phyloP scores from a whole-genome alignment of 768 basidiomycete species.

The Suillus bovinus region DNA sequence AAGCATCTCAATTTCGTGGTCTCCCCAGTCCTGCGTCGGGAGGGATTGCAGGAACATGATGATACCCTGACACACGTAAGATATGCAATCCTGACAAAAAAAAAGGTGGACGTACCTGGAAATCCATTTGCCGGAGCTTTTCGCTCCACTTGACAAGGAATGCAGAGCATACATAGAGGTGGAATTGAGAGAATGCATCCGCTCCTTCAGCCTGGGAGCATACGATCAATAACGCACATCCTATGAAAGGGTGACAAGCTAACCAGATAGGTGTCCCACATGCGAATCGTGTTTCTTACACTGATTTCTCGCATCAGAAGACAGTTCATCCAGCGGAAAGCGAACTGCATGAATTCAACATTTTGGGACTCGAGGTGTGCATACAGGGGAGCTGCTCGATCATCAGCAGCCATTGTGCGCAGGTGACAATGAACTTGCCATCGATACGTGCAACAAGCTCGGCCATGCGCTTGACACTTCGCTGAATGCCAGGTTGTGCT shows the following conservation, averaged over 20 bases:
- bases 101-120: conserved; percentile 65
- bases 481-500: conserved; percentile 94
- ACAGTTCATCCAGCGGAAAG: conserved; percentile 99
- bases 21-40: conserved; percentile 92
- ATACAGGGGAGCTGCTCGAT: conserved; percentile 70
- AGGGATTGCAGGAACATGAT: conserved; percentile 98
- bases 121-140: conserved; percentile 94
- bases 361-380: conserved; percentile 86
- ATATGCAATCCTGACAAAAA: conserved; percentile 8
- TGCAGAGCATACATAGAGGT: conserved; percentile 96
- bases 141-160: conserved; percentile 97
- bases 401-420: background rate
- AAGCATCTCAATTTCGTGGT: conserved; percentile 94
- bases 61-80: conserved; percentile 65
- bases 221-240: conserved; percentile 3
- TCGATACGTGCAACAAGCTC: conserved; percentile 91
- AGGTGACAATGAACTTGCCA: conserved; percentile 45
- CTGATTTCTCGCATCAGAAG: conserved; percentile 97
- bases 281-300: conserved; percentile 93
- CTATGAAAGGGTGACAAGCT: conserved; percentile 27
- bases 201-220: conserved; percentile 83
- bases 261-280: conserved; percentile 99
- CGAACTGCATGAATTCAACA: conserved; percentile 99
- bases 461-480: conserved; percentile 91
- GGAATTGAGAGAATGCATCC: conserved; percentile 98